Base-by-base conservation (phyloP, 139 green algal genomes). In the Gonium pectorale region DNA sequence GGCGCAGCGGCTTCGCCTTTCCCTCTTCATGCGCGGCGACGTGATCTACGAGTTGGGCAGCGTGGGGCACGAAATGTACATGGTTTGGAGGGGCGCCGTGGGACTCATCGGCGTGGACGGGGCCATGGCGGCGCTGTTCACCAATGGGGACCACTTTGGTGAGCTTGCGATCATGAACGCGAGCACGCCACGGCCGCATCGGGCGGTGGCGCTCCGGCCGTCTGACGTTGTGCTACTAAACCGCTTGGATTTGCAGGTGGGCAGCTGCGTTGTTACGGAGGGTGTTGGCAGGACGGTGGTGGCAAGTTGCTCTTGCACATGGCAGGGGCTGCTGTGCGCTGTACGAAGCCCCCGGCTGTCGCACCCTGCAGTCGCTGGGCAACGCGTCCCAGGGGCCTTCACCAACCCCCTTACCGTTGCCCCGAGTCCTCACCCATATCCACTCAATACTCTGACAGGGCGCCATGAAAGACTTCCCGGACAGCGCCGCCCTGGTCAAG, bases 381-480 rank as follows among this genome's bases (percentile, higher is more conserved):
- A n/a, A n/a, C n/a, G n/a, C n/a, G n/a, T n/a, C n/a, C n/a, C n/a
- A n/a, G n/a, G n/a, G n/a, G n/a, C n/a, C n/a, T n/a, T n/a, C n/a
- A n/a, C n/a, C n/a, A n/a, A n/a, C n/a, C n/a, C n/a, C n/a, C n/a
- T n/a, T n/a, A n/a, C n/a, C n/a, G n/a, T n/a, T n/a, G n/a, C n/a
- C n/a, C n/a, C n/a, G n/a, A n/a, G n/a, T n/a, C n/a, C n/a, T n/a
- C n/a, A n/a, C n/a, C n/a, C n/a, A n/a, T n/a, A n/a, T n/a, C n/a
- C n/a, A n/a, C n/a, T n/a, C n/a, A n/a, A n/a, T n/a, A n/a, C n/a
- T n/a, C 33, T 5, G 17, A 19, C 56, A 81, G 73, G 73, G 69
- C 27, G 73, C 73, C 21, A 81, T 81, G 73, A 60, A 60, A 24
- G 73, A 81, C 73, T 81, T 81, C 11, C 73, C 73, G n/a, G 73